Conservation (phyloP, 768 basidiomycete genomes). For the Lentinus brumalis region DNA sequence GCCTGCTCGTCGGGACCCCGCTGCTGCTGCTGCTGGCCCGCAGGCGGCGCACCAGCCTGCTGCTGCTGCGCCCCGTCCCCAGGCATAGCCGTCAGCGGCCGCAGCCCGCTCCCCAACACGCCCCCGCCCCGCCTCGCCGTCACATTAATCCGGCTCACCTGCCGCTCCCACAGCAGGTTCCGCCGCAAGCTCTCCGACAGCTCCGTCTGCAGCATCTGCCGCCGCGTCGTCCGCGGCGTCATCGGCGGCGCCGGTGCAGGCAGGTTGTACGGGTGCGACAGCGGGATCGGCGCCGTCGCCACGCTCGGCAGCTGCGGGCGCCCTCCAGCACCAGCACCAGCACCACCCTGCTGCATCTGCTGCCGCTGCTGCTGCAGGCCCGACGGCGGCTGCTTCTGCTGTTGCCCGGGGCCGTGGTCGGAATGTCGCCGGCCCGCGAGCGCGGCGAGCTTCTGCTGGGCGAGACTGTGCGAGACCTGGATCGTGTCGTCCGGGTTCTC, state of each 20-base stretch:
- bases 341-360: not conserved
- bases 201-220: constrained; percentile 83
- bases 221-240: constrained; percentile 83
- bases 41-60: constrained; percentile 36
- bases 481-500: constrained; percentile 53
- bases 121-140: constrained; percentile 32
- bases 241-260: constrained; percentile 66
- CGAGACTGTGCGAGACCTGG: constrained; percentile 65
- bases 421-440: constrained; percentile 49
- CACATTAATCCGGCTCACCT: constrained; percentile 57
- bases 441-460: constrained; percentile 65
- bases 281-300: constrained; percentile 56
- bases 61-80: constrained; percentile 22
- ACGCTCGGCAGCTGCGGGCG: constrained; percentile 34
- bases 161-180: constrained; percentile 81
- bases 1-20: constrained; percentile 28
- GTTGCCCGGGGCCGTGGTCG: constrained; percentile 27
- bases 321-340: not conserved
- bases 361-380: constrained; percentile 3
- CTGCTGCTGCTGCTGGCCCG: constrained; percentile 34
- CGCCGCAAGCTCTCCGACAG: constrained; percentile 81
- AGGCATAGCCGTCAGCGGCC: constrained; percentile 37
- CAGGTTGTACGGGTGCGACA: constrained; percentile 72
- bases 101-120: constrained; percentile 32
- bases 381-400: constrained; percentile 23